Conservation (phyloP, 352 stramenopile species). For the Hyaloperonospora brassicae region DNA sequence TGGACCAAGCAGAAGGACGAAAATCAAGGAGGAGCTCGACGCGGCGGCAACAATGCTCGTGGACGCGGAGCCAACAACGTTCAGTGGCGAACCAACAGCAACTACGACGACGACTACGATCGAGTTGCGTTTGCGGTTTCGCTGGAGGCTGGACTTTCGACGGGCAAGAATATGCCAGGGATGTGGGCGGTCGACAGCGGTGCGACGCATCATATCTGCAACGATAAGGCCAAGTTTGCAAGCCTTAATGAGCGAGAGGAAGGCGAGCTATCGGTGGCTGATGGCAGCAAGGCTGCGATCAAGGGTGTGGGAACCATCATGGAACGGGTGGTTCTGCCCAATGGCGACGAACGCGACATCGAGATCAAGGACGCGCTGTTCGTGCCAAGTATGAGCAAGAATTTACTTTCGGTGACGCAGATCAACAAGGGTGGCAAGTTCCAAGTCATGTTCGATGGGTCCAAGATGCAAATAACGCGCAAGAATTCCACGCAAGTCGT, state of each 20-base stretch:
- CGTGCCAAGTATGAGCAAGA: not conserved
- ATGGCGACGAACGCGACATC: not conserved
- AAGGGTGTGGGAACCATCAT: not conserved
- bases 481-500: not conserved
- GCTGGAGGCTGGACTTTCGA: constrained; percentile 9
- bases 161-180: constrained; percentile 3
- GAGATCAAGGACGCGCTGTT: not conserved
- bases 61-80: constrained; percentile 10
- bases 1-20: too few species aligned
- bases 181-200: constrained; percentile 17
- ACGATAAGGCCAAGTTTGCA: constrained; percentile 1
- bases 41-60: constrained; percentile 5
- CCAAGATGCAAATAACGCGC: not conserved
- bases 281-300: not conserved
- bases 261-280: not conserved
- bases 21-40: constrained; percentile 1
- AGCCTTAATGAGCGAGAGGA: not conserved
- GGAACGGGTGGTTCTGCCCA: not conserved
- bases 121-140: constrained; percentile 17
- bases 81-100: constrained; percentile 3
- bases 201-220: constrained; percentile 10
- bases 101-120: not conserved
- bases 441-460: not conserved
- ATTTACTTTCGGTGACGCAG: not conserved
- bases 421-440: not conserved